Percentiles rank a stretch among this genome's conserved stretches.
Conservation (phyloP, 169 alveolate genomes). For the Cryptosporidium ubiquitum region DNA sequence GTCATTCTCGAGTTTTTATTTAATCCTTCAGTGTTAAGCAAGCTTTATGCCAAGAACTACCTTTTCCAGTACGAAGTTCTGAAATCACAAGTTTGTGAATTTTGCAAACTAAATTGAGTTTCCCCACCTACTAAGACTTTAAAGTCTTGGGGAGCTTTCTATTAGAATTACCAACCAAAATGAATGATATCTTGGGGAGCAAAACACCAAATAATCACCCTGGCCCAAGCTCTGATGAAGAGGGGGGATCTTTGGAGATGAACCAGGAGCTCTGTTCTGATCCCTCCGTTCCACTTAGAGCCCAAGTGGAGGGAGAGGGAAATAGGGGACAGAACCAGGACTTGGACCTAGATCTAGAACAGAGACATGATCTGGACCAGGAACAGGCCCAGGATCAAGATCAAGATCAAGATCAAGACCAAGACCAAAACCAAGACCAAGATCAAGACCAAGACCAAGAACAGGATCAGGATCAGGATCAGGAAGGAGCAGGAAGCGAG, state of each 20-base stretch:
- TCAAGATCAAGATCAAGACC: not conserved
- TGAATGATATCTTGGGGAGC: not conserved
- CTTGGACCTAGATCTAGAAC: not conserved
- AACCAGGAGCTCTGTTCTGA: not conserved
- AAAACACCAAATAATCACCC: not conserved
- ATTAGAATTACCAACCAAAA: not conserved
- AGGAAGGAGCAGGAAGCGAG: not conserved
- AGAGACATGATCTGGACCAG: not conserved
- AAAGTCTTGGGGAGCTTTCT: not conserved
- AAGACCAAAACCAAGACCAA: not conserved
- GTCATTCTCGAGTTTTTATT: not conserved
- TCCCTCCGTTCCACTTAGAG: not conserved
- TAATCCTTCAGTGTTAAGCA: not conserved
- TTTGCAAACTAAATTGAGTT: not conserved
- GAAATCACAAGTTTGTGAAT: not conserved
- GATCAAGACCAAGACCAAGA: not conserved
- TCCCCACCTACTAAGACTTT: not conserved
- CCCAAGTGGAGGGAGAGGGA: not conserved
- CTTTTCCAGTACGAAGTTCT: not conserved
- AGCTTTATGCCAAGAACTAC: not conserved
- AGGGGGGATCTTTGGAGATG: not conserved
- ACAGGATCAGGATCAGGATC: not conserved
- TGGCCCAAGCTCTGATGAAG: not conserved
- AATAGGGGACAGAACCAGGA: not conserved
- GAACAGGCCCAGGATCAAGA: not conserved